These are phyloP conservation scores for Asclepias syriaca DNA, from an alignment of 257 asterid genomes.

Conservation along the genomic window DNA sequence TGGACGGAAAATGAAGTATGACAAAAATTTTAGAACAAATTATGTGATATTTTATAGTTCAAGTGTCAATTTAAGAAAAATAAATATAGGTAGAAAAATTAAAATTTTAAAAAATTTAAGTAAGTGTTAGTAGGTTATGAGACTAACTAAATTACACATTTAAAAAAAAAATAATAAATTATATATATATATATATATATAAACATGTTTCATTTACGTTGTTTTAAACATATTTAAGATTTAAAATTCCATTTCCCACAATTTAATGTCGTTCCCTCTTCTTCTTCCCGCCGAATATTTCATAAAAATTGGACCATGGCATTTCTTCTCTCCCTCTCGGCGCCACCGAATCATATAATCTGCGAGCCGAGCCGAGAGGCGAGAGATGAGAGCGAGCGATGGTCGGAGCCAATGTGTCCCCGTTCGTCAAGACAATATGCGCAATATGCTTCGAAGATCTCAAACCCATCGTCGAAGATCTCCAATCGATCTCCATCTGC, in stretches of 20 bases:
- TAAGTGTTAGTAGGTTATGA: too few relatives aligned
- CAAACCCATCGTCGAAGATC: slow-evolving; percentile 80
- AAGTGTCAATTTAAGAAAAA: too few relatives aligned
- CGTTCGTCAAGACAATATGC: slow-evolving; percentile 74
- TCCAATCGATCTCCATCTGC: slow-evolving; percentile 78
- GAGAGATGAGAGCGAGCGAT: slow-evolving; percentile 21
- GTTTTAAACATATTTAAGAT: too few relatives aligned
- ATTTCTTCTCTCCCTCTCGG: background rate
- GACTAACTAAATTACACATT: too few relatives aligned
- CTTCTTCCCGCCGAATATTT: slow-evolving; percentile 1
- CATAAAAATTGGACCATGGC: background rate
- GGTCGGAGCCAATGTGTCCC: slow-evolving; percentile 31
- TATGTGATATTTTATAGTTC: too few relatives aligned
- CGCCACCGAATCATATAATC: background rate
- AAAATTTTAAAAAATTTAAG: too few relatives aligned
- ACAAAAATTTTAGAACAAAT: too few relatives aligned
- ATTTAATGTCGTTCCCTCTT: background rate
- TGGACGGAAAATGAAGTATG: too few relatives aligned
- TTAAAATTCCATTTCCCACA: background rate
- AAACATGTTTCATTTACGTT: too few relatives aligned
- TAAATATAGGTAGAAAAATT: too few relatives aligned
- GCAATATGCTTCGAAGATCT: slow-evolving; percentile 95
- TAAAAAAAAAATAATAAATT: too few relatives aligned
- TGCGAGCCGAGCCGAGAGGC: background rate
- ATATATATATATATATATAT: too few relatives aligned